Evolutionary conservation across 2,329 filamentous ascomycete species (phyloP).

Genomic region (Alternaria sp.): DNA sequence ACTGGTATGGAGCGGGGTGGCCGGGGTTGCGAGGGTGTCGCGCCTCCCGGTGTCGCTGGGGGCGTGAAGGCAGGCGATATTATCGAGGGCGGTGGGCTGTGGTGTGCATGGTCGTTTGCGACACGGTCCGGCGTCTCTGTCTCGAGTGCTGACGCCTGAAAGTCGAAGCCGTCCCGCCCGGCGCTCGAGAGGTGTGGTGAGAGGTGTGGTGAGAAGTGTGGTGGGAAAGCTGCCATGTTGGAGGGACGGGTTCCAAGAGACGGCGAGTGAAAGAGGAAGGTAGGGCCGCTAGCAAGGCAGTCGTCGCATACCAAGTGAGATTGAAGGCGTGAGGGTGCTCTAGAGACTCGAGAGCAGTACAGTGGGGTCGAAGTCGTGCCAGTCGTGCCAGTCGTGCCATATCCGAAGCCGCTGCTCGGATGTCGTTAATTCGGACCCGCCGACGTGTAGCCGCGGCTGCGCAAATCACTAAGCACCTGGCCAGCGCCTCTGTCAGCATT

Average conservation of each 20-base stretch:
- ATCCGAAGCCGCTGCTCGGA: constrained; percentile 24
- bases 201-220: constrained; percentile 58
- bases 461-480: constrained; percentile 13
- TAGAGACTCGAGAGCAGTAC: neutral
- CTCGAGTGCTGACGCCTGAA: constrained; percentile 27
- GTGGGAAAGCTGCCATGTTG: constrained; percentile 62
- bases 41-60: constrained; percentile 48
- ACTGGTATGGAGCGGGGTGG: constrained; percentile 56
- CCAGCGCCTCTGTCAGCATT: constrained; percentile 31
- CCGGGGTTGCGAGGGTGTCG: constrained; percentile 46
- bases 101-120: constrained; percentile 18
- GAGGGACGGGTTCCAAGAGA: neutral
- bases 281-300: neutral
- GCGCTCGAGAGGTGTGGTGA: constrained; percentile 61
- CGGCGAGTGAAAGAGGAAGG: constrained; percentile 3
- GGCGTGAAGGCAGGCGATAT: constrained; percentile 59
- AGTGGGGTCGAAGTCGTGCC: constrained; percentile 20
- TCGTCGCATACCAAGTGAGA: neutral
- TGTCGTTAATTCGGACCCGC: constrained; percentile 21
- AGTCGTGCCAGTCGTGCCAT: constrained; percentile 19
- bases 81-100: constrained; percentile 52
- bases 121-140: constrained; percentile 30
- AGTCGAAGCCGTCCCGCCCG: constrained; percentile 52
- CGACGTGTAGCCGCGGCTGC: constrained; percentile 25
- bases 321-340: neutral